A percentile compares a stretch with the other conserved stretches of the same genome.
phyloP scores from a whole-genome alignment of 768 basidiomycete genomes.

The Cytidiella melzeri region DNA sequence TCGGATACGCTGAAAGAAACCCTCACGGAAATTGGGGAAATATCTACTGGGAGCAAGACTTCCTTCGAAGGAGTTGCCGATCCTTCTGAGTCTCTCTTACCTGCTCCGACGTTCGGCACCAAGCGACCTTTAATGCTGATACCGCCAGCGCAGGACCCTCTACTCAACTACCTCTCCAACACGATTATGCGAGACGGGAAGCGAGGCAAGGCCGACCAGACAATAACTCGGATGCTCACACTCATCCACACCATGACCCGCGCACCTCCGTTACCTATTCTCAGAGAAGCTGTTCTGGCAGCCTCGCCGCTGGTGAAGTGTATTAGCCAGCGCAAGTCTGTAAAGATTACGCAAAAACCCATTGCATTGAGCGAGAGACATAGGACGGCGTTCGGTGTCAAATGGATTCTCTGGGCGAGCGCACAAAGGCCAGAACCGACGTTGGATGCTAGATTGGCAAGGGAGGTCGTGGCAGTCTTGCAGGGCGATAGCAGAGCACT shows the following conservation, averaged over 20 bases:
- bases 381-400: slow-evolving; percentile 60
- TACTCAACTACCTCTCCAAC: slow-evolving; percentile 62
- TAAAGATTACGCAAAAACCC: slow-evolving; percentile 64
- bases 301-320: slow-evolving; percentile 69
- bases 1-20: not conserved
- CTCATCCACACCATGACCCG: slow-evolving; percentile 71
- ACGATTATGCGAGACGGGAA: slow-evolving; percentile 59
- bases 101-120: not conserved
- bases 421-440: slow-evolving; percentile 49
- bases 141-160: slow-evolving; percentile 70
- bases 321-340: slow-evolving; percentile 50
- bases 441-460: slow-evolving; percentile 66
- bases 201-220: slow-evolving; percentile 51
- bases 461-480: slow-evolving; percentile 71
- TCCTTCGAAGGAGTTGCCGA: not conserved
- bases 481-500: slow-evolving; percentile 55
- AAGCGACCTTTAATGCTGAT: slow-evolving; percentile 26
- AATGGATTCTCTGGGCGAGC: slow-evolving; percentile 64
- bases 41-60: not conserved
- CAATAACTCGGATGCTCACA: slow-evolving; percentile 56
- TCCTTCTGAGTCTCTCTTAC: not conserved
- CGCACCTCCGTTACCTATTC: slow-evolving; percentile 72
- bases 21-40: not conserved
- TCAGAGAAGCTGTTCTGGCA: slow-evolving; percentile 62
- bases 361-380: slow-evolving; percentile 77